Evolutionary conservation across 352 stramenopile species (phyloP).

Genomic region (Phytopythium chamaehyphon): DNA sequence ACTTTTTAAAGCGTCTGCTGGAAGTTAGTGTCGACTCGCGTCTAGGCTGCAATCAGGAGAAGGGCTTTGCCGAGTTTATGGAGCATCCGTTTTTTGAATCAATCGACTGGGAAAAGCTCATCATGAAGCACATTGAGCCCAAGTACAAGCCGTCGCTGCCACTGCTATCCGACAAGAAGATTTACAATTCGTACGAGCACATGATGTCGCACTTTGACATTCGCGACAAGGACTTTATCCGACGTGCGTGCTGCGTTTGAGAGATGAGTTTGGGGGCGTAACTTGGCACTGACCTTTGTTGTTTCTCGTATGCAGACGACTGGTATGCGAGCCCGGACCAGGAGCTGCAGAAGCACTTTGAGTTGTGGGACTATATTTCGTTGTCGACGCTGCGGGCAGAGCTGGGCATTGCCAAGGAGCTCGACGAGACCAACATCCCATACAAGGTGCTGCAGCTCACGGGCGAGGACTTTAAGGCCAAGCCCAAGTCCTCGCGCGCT

Average conservation of each 20-base stretch:
- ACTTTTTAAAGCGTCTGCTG: slow-evolving; percentile 82
- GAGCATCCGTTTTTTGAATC: slow-evolving; percentile 86
- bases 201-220: slow-evolving; percentile 89
- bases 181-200: slow-evolving; percentile 83
- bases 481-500: slow-evolving; percentile 18
- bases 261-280: too few relatives aligned
- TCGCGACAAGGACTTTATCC: slow-evolving; percentile 80
- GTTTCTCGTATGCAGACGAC: slow-evolving; percentile 51
- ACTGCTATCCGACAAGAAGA: slow-evolving; percentile 71
- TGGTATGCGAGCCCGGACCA: slow-evolving; percentile 72
- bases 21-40: slow-evolving; percentile 69
- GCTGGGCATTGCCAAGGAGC: slow-evolving; percentile 74
- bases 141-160: slow-evolving; percentile 71
- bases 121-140: slow-evolving; percentile 86
- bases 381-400: slow-evolving; percentile 77
- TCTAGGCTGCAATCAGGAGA: slow-evolving; percentile 65
- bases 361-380: slow-evolving; percentile 87
- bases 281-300: too few relatives aligned
- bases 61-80: slow-evolving; percentile 86
- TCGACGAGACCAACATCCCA: slow-evolving; percentile 84
- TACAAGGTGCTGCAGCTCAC: slow-evolving; percentile 84
- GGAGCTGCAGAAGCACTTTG: slow-evolving; percentile 83
- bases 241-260: slow-evolving; percentile 43
- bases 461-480: slow-evolving; percentile 54
- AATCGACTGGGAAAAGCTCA: slow-evolving; percentile 83